Evolutionary conservation across 2,329 filamentous ascomycete genomes (phyloP), one percentile per base, ranked within the genome.

Genomic region (Neocatenulostroma microsporum): DNA sequence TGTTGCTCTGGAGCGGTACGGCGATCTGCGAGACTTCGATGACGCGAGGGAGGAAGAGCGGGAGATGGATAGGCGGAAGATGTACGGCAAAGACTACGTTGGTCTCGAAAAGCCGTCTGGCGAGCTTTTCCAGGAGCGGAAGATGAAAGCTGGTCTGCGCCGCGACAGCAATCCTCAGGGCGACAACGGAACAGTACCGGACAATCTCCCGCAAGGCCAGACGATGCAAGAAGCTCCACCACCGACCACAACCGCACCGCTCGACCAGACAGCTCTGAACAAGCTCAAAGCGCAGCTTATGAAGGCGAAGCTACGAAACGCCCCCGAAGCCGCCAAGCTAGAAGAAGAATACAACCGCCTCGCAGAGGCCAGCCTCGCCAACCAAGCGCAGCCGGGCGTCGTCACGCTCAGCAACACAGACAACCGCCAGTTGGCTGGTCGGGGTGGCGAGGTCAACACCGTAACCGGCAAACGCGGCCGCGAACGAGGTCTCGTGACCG

Each of bases 211-310:
- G 3, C 78, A 85, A 53, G 76, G 76, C 11, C 60, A 72, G 21
- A 53, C 73, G 15, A 70, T 84, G 34, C 63, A 71, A 3, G 73
- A 80, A n/a, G 66, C 72, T 27, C 55, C 61, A 32, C 62, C 65
- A 18, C 56, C 68, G n/a, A 61, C 62, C 6, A 66, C 67, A 4
- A 70, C 70, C 0, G 66, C 70, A 13, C 63, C 60, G 10, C 61
- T 93, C 14, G 84, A 94, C 50, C 78, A 83, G 53, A 91, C 85
- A 0, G 70, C 80, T 0, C 69, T 98, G 37, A 98, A 98, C 62
- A 80, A 84, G 42, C 73, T 98, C 33, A 88, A 89, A 47, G 91
- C 91, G 0, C 83, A 91, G 54, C 80, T 96, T 70, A 89, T 98
- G 82, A 95, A 93, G 58, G 91, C 91, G 4, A 94, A 93, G 56